Conservation (phyloP, 2,329 filamentous ascomycete species). For the Coniochaeta prunicola region DNA sequence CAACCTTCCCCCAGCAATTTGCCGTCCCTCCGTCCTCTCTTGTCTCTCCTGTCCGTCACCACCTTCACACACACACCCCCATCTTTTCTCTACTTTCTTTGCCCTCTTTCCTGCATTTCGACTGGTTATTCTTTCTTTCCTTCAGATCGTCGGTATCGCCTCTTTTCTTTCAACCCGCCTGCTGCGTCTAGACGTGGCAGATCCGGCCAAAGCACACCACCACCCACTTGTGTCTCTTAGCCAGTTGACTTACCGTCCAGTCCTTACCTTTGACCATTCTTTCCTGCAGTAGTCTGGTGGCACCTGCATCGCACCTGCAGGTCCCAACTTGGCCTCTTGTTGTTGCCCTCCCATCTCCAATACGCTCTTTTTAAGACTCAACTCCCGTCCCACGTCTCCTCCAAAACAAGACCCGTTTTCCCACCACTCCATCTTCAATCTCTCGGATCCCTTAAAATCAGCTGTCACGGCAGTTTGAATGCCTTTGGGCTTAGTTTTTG, state of each 20-base stretch:
- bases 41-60: not conserved
- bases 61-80: no score
- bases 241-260: constrained; percentile 1
- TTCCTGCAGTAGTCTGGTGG: constrained; percentile 1
- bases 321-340: not conserved
- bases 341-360: not conserved
- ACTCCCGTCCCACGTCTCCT: not conserved
- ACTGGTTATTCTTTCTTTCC: not conserved
- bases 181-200: not conserved
- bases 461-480: not conserved
- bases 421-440: not conserved
- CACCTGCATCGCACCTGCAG: constrained; percentile 3
- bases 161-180: not conserved
- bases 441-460: not conserved
- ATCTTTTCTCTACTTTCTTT: not conserved
- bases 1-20: not conserved
- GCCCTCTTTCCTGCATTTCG: not conserved
- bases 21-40: not conserved
- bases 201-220: not conserved
- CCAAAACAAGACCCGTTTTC: not conserved
- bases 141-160: constrained; percentile 1
- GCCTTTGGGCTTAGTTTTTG: constrained; percentile 2
- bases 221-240: not conserved
- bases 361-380: not conserved
- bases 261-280: constrained; percentile 1